These are phyloP conservation scores for Cubamyces sp. DNA, from an alignment of 768 basidiomycete genomes.

Conservation along the genomic window DNA sequence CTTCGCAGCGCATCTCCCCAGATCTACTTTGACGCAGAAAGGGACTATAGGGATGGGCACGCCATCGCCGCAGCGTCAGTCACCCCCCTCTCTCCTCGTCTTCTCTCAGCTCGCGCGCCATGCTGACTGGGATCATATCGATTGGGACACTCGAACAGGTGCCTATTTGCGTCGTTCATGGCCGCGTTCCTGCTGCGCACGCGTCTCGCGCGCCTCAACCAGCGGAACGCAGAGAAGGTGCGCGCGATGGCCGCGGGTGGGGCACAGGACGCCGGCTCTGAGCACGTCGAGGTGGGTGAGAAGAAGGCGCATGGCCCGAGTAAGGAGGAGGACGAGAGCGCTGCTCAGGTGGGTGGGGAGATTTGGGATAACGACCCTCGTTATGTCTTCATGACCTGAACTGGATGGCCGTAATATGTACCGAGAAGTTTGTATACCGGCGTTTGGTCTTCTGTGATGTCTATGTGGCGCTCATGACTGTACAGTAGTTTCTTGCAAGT, in stretches of 20 bases:
- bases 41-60: slow-evolving; percentile 56
- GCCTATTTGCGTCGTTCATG: slow-evolving; percentile 47
- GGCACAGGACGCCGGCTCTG: background rate
- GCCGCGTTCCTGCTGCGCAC: slow-evolving; percentile 49
- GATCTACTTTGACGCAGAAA: slow-evolving; percentile 57
- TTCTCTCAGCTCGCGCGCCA: background rate
- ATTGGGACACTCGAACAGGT: slow-evolving; percentile 34
- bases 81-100: background rate
- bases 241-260: slow-evolving; percentile 30
- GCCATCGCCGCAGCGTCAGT: slow-evolving; percentile 56
- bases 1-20: slow-evolving; percentile 54
- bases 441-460: too few species aligned
- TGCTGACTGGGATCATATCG: background rate
- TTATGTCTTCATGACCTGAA: slow-evolving; percentile 54
- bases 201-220: slow-evolving; percentile 48
- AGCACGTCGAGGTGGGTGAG: slow-evolving; percentile 14
- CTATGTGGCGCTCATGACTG: too few species aligned
- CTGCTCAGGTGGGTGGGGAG: slow-evolving; percentile 34
- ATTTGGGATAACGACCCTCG: slow-evolving; percentile 55
- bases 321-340: slow-evolving; percentile 30
- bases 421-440: too few species aligned
- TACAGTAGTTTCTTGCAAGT: too few species aligned
- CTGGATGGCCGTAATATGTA: too few species aligned
- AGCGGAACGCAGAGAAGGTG: slow-evolving; percentile 38
- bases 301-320: slow-evolving; percentile 31